phyloP scores from a whole-genome alignment of 2,329 filamentous ascomycete species.

The Podosphaera aphanis region DNA sequence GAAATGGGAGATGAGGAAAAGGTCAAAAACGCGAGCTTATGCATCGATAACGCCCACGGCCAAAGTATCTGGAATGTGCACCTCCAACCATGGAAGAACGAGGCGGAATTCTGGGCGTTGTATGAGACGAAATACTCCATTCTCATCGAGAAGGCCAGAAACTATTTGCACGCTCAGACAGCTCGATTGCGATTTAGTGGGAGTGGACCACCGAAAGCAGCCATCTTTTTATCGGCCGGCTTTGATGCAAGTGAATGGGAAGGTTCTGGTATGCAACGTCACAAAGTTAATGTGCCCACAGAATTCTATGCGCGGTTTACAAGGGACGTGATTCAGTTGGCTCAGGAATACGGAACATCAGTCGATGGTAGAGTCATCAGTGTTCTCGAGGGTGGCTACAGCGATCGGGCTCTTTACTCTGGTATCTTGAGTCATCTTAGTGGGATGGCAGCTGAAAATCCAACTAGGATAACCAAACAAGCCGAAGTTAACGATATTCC shows the following conservation, averaged over 20 bases:
- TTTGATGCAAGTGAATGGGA: conserved; percentile 97
- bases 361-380: conserved; percentile 76
- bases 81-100: conserved; percentile 62
- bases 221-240: conserved; percentile 84
- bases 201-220: conserved; percentile 48
- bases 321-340: conserved; percentile 58
- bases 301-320: conserved; percentile 89
- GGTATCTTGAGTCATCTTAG: conserved; percentile 78
- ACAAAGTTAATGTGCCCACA: conserved; percentile 86
- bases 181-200: conserved; percentile 33
- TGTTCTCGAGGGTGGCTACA: conserved; percentile 89
- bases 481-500: background rate
- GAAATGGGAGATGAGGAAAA: conserved; percentile 86
- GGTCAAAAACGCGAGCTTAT: conserved; percentile 78
- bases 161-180: conserved; percentile 53
- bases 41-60: conserved; percentile 80
- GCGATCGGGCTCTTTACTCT: conserved; percentile 68
- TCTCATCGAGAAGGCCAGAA: conserved; percentile 58
- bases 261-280: conserved; percentile 75
- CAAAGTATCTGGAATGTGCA: conserved; percentile 96
- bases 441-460: conserved; percentile 43
- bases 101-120: conserved; percentile 68
- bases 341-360: conserved; percentile 52
- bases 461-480: conserved; percentile 18
- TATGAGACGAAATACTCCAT: conserved; percentile 60